Conservation (phyloP, 2,329 filamentous ascomycete genomes). For the Pseudocercospora musae region DNA sequence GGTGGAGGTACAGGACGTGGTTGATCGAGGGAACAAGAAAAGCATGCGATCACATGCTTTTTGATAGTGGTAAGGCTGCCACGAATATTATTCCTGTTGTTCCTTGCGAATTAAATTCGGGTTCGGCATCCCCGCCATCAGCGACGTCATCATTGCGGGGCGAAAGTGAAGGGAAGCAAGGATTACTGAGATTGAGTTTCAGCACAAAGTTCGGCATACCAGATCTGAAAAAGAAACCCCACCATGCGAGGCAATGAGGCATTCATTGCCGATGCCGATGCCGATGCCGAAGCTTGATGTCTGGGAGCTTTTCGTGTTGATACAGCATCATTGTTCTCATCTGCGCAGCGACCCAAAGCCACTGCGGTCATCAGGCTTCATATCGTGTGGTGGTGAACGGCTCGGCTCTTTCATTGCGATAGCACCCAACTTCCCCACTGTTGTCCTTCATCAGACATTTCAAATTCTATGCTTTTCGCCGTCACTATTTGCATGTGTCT, state of each 20-base stretch:
- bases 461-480: conserved; percentile 43
- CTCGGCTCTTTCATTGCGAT: background rate
- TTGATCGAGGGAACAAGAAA: background rate
- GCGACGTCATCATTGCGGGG: background rate
- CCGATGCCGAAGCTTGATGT: background rate
- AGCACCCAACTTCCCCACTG: conserved; percentile 29
- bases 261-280: no score
- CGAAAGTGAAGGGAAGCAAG: background rate
- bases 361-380: background rate
- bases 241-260: background rate
- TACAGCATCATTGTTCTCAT: background rate
- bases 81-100: background rate
- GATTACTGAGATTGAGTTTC: background rate
- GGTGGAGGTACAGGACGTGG: background rate
- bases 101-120: background rate
- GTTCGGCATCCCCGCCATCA: background rate
- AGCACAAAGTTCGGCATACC: background rate
- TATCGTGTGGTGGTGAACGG: no score
- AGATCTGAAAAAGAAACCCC: background rate
- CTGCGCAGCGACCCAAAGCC: background rate
- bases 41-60: background rate
- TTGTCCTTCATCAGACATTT: conserved; percentile 44
- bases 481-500: conserved; percentile 42
- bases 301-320: no score
- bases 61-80: background rate